Evolutionary conservation across 208 protist species (phyloP).

Genomic region (Leishmania guyanensis): DNA sequence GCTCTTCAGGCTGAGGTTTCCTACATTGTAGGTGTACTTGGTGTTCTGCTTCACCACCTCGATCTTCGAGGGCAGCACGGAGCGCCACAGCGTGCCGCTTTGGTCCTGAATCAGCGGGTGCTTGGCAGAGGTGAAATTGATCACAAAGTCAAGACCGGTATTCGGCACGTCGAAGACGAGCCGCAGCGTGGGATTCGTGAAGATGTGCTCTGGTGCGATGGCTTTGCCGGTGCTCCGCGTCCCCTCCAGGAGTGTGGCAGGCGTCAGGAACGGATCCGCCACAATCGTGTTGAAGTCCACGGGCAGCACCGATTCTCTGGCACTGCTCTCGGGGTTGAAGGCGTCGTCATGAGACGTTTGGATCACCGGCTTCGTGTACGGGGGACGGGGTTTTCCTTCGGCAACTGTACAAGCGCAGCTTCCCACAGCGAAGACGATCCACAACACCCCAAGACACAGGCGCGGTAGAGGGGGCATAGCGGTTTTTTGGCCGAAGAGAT

Average conservation of each 20-base stretch:
- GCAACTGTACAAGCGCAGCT: not conserved
- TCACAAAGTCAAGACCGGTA: constrained; percentile 29
- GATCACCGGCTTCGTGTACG: constrained; percentile 26
- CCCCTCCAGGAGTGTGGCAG: constrained; percentile 10
- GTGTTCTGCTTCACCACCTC: constrained; percentile 27
- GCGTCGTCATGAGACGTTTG: constrained; percentile 14
- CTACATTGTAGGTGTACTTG: constrained; percentile 30
- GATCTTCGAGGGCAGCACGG: constrained; percentile 8
- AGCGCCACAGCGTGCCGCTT: constrained; percentile 25
- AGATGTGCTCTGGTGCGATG: constrained; percentile 14
- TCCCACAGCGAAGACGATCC: not conserved
- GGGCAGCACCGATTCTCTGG: constrained; percentile 10
- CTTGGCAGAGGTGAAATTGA: constrained; percentile 22
- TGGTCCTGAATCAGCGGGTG: constrained; percentile 21
- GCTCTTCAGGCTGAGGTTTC: constrained; percentile 18
- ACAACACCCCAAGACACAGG: not conserved
- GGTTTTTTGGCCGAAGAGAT: not conserved
- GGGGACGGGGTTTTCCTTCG: constrained; percentile 6
- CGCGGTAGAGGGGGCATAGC: not conserved
- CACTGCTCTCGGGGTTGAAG: constrained; percentile 19
- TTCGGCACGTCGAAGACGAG: constrained; percentile 33
- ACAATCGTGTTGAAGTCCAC: constrained; percentile 20
- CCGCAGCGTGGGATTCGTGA: constrained; percentile 13
- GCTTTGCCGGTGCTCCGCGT: not conserved
- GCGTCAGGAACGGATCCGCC: constrained; percentile 14